Percentiles rank a stretch among this genome's conserved stretches.
These are phyloP conservation scores for Mycena sp. DNA, from an alignment of 1,284 basidiomycete species.

Conservation along the genomic window DNA sequence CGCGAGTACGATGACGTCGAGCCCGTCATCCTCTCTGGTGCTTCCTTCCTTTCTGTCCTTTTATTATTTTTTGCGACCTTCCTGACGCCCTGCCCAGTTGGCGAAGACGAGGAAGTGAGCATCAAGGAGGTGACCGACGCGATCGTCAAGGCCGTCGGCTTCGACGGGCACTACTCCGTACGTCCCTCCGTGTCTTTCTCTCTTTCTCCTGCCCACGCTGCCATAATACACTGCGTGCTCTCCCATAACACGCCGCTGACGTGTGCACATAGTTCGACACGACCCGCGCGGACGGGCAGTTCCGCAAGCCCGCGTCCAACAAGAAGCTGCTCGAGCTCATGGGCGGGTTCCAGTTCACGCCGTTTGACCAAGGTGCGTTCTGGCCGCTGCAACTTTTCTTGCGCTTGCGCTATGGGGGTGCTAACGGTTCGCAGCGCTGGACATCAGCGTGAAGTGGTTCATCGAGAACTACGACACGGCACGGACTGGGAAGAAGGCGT, in stretches of 20 bases:
- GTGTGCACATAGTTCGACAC: conserved; percentile 79
- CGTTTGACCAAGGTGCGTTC: conserved; percentile 75
- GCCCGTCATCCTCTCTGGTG: conserved; percentile 88
- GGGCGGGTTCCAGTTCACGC: conserved; percentile 85
- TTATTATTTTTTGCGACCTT: background rate
- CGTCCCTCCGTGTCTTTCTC: conserved; percentile 31
- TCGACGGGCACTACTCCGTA: conserved; percentile 77
- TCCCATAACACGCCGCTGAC: too few species aligned
- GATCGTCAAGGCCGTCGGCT: conserved; percentile 82
- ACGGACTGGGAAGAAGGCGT: conserved; percentile 54
- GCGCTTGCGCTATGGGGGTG: background rate
- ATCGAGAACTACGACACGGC: conserved; percentile 76
- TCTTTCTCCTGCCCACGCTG: background rate
- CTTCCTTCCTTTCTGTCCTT: conserved; percentile 22
- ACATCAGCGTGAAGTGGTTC: conserved; percentile 83
- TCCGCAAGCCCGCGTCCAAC: conserved; percentile 94
- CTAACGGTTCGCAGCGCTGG: conserved; percentile 58
- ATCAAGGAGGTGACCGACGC: conserved; percentile 88
- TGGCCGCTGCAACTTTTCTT: background rate
- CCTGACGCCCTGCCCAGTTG: conserved; percentile 59
- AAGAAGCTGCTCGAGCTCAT: conserved; percentile 78
- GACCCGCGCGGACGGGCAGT: conserved; percentile 83
- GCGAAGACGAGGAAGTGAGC: conserved; percentile 90
- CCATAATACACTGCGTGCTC: too few species aligned
- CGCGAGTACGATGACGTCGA: conserved; percentile 90